Conservation (phyloP, 164 flowering plant species). For the Malania oleifera region DNA sequence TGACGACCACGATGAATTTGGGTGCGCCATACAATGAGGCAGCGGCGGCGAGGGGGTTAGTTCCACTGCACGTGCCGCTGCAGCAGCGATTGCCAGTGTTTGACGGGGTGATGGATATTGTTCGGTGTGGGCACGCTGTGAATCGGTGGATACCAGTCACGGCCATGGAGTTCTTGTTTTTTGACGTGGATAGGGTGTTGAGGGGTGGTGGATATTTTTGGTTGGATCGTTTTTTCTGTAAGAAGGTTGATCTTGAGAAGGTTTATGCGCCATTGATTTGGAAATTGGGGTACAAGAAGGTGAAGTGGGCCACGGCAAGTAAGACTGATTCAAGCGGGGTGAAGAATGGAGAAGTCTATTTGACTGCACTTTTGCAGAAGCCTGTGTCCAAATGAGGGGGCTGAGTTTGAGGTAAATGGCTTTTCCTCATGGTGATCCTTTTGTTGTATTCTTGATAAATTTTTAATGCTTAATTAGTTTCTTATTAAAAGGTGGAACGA, state of each 20-base stretch:
- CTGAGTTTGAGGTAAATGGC: neutral
- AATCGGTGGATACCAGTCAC: conserved; percentile 84
- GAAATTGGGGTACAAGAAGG: conserved; percentile 80
- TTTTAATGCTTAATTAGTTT: too few species aligned
- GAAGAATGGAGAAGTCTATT: conserved; percentile 80
- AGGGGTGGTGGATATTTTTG: conserved; percentile 84
- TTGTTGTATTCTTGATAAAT: neutral
- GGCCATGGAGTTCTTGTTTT: conserved; percentile 72
- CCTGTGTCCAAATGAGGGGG: conserved; percentile 44
- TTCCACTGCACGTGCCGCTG: conserved; percentile 78
- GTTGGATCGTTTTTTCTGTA: conserved; percentile 86
- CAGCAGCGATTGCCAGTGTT: conserved; percentile 91
- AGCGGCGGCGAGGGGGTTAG: conserved; percentile 67
- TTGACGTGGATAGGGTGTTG: conserved; percentile 81
- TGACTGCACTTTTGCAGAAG: conserved; percentile 88
- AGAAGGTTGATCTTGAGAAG: conserved; percentile 62
- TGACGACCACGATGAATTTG: conserved; percentile 82
- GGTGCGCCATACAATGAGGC: conserved; percentile 74
- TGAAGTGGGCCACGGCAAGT: conserved; percentile 74
- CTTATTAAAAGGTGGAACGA: too few species aligned
- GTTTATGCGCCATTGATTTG: conserved; percentile 64
- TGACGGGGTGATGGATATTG: conserved; percentile 81
- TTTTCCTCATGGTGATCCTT: neutral
- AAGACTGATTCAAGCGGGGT: conserved; percentile 66
- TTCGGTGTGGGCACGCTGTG: conserved; percentile 76